Percentiles rank a stretch among this genome's conserved stretches.
phyloP scores from a whole-genome alignment of 2,329 filamentous ascomycete species.

The Escovopsis sp. region DNA sequence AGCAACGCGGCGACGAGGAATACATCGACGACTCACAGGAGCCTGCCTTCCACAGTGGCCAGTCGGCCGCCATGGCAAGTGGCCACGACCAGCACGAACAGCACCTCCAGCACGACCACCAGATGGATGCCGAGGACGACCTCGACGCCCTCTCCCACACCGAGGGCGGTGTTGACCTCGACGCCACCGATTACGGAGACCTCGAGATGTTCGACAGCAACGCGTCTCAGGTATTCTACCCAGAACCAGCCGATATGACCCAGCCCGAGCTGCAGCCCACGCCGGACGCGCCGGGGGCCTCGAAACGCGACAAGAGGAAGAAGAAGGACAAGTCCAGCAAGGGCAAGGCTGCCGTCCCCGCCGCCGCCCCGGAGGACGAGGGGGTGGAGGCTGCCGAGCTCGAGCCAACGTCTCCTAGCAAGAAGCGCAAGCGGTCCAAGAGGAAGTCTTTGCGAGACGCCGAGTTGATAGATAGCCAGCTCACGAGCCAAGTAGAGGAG shows the following conservation, averaged over 20 bases:
- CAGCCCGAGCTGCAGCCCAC: constrained; percentile 13
- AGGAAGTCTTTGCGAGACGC: constrained; percentile 6
- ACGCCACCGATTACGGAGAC: constrained; percentile 18
- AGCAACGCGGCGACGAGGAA: constrained; percentile 5
- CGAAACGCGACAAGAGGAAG: constrained; percentile 19
- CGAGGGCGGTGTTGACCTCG: constrained; percentile 9
- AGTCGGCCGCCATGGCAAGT: constrained; percentile 9
- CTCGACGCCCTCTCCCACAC: constrained; percentile 12
- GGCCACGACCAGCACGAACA: constrained; percentile 8
- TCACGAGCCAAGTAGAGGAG: background rate
- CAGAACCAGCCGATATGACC: constrained; percentile 17
- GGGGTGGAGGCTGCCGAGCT: background rate
- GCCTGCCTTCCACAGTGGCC: constrained; percentile 5
- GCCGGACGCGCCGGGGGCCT: constrained; percentile 10
- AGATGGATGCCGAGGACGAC: constrained; percentile 12
- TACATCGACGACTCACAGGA: constrained; percentile 7
- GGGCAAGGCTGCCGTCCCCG: constrained; percentile 4
- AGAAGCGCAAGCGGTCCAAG: constrained; percentile 14
- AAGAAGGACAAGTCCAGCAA: constrained; percentile 11
- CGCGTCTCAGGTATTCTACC: constrained; percentile 7
- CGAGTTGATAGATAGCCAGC: constrained; percentile 5
- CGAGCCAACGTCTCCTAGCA: constrained; percentile 3
- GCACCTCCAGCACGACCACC: constrained; percentile 4
- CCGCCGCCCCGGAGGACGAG: constrained; percentile 7
- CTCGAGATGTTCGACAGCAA: constrained; percentile 26